Conservation (phyloP, 495 filamentous ascomycete species). For the Lasiosphaeria hispida region DNA sequence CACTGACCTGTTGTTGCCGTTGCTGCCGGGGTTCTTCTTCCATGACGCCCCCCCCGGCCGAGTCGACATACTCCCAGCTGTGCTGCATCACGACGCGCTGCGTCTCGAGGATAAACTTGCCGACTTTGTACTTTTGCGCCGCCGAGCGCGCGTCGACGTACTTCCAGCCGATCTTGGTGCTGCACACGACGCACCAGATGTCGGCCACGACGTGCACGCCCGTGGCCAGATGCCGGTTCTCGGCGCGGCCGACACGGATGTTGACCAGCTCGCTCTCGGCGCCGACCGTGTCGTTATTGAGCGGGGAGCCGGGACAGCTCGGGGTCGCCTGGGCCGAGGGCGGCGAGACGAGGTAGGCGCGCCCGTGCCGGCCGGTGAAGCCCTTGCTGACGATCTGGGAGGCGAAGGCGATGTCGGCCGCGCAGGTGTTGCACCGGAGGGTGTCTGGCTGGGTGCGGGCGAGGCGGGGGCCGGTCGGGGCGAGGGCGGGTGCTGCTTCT, state of each 20-base stretch:
- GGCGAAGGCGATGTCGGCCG: constrained; percentile 69
- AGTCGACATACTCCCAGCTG: constrained; percentile 63
- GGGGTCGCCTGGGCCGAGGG: constrained; percentile 26
- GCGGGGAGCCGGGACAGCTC: constrained; percentile 23
- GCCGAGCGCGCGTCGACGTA: constrained; percentile 83
- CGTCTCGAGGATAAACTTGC: constrained; percentile 94
- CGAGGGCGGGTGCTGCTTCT: neutral
- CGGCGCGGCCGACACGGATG: constrained; percentile 48
- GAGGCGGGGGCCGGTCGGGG: constrained; percentile 17
- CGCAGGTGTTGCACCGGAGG: constrained; percentile 72
- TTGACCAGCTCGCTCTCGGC: constrained; percentile 40
- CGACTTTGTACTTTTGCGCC: constrained; percentile 85
- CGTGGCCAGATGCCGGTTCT: constrained; percentile 74
- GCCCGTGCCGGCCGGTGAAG: constrained; percentile 91
- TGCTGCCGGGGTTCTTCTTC: neutral
- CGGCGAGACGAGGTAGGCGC: constrained; percentile 80
- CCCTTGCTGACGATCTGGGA: constrained; percentile 86
- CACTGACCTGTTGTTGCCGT: neutral
- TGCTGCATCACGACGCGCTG: constrained; percentile 62
- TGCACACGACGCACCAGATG: constrained; percentile 53
- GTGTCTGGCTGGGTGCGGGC: constrained; percentile 40
- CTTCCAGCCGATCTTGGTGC: constrained; percentile 82
- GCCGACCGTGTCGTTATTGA: constrained; percentile 26
- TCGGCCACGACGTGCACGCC: constrained; percentile 68
- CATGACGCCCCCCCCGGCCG: neutral